These are phyloP conservation scores for Meyerozyma elateridarum DNA, from an alignment of 1,139 yeast genomes.

Conservation along the genomic window DNA sequence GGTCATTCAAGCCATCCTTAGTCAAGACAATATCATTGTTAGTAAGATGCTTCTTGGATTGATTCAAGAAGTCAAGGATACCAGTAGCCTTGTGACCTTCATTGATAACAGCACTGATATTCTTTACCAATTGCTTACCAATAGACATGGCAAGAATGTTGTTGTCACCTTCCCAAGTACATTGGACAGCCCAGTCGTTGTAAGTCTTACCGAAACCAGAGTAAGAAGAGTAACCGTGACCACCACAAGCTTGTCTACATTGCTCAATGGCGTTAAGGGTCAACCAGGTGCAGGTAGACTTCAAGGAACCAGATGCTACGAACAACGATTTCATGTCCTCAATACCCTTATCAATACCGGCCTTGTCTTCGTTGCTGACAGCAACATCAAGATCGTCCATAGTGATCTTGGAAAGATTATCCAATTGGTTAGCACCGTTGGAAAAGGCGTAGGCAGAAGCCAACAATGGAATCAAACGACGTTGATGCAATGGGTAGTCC, in stretches of 20 bases:
- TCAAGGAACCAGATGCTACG: conserved; percentile 82
- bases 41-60: conserved; percentile 21
- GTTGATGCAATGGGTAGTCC: conserved; percentile 83
- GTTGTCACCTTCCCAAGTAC: conserved; percentile 98
- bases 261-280: conserved; percentile 77
- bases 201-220: conserved; percentile 86
- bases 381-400: conserved; percentile 53
- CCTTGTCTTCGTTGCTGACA: conserved; percentile 39
- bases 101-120: conserved; percentile 32
- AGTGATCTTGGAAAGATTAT: conserved; percentile 47
- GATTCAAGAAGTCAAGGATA: conserved; percentile 43
- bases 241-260: conserved; percentile 95
- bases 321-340: conserved; percentile 70
- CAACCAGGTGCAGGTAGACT: conserved; percentile 88
- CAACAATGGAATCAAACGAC: conserved; percentile 74
- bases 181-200: conserved; percentile 91
- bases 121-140: conserved; percentile 71
- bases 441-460: conserved; percentile 78
- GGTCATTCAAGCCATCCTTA: conserved; percentile 30
- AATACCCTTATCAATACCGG: conserved; percentile 45
- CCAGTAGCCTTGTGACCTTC: conserved; percentile 33
- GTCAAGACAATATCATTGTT: conserved; percentile 29
- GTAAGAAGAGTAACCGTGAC: conserved; percentile 90
- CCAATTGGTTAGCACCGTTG: conserved; percentile 66
- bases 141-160: conserved; percentile 78